Conservation (phyloP, 306 rosid genomes). For the Prunus persica region Prunus_persica_NCBIv2 NC_034014.1:18919001-18919500, state of each 20-base stretch:
- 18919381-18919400: conserved; percentile 61
- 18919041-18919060: too few relatives aligned
- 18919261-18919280: background rate
- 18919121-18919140: too few relatives aligned
- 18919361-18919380: conserved; percentile 55
- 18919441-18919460: conserved; percentile 34
- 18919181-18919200: background rate
- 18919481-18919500: conserved; percentile 29
- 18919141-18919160: background rate
- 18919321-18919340: conserved; percentile 2
- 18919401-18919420: conserved; percentile 64
- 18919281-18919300: background rate
- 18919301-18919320: background rate
- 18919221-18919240: background rate
- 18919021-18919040: too few relatives aligned
- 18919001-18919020: too few relatives aligned
- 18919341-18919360: conserved; percentile 31
- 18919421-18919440: conserved; percentile 66
- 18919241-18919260: background rate
- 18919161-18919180: too few relatives aligned
- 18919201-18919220: background rate
- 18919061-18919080: too few relatives aligned
- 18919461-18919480: conserved; percentile 29
- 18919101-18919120: too few relatives aligned
- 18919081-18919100: too few relatives aligned